A percentile compares a stretch with the other conserved stretches of the same genome.
Evolutionary conservation across 768 basidiomycete species (phyloP).

Genomic region (Podaxis rugospora): DNA sequence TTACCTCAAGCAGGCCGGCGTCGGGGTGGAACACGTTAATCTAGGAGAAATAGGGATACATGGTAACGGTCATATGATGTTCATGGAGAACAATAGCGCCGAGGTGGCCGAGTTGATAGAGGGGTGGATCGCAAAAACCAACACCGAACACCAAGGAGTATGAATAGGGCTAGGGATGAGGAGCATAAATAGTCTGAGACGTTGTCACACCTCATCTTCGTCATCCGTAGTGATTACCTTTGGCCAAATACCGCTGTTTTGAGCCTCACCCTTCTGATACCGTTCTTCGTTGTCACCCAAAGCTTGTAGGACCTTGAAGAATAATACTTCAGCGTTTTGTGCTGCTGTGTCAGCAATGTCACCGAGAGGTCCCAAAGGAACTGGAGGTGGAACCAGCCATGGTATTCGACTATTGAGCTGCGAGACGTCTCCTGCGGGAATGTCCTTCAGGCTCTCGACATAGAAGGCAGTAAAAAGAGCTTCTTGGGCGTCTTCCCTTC

Average conservation of each 20-base stretch:
- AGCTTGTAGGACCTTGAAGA: conserved; percentile 2
- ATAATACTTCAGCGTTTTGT: conserved; percentile 43
- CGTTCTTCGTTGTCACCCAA: neutral
- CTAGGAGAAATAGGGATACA: conserved; percentile 40
- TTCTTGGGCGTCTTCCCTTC: conserved; percentile 19
- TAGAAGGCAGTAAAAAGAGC: conserved; percentile 56
- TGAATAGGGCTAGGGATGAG: neutral
- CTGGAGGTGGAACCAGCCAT: conserved; percentile 8
- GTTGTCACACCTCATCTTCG: conserved; percentile 2
- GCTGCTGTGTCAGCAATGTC: conserved; percentile 57
- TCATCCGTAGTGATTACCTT: neutral
- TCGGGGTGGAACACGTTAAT: conserved; percentile 35
- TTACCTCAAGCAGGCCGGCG: conserved; percentile 41
- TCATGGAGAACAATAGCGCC: conserved; percentile 47
- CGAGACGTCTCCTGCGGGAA: neutral
- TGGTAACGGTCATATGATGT: conserved; percentile 55
- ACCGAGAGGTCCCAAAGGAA: conserved; percentile 23
- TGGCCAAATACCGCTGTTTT: conserved; percentile 1
- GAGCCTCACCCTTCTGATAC: neutral
- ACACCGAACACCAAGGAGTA: neutral
- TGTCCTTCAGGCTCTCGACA: conserved; percentile 33
- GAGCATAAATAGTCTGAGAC: neutral
- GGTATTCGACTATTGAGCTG: neutral
- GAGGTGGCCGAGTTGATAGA: conserved; percentile 37
- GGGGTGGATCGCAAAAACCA: conserved; percentile 25